These are phyloP conservation scores for Pseudocercospora vitis DNA, from an alignment of 2,329 filamentous ascomycete genomes.

Conservation along the genomic window DNA sequence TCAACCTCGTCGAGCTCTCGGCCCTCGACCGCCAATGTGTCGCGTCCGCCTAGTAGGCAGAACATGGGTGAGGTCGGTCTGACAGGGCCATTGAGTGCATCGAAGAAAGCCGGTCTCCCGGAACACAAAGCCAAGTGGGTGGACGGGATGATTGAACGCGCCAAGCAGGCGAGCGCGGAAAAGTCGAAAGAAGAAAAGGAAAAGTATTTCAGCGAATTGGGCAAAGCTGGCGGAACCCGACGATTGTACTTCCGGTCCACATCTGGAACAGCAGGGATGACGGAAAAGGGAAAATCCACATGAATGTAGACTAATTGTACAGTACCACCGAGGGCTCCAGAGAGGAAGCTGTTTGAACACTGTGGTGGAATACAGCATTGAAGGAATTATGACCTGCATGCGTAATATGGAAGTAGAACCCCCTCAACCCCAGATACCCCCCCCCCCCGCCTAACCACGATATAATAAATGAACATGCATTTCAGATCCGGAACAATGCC, in stretches of 20 bases:
- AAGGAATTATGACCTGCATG: slow-evolving; percentile 5
- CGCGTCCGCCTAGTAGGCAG: slow-evolving; percentile 28
- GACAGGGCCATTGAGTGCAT: slow-evolving; percentile 24
- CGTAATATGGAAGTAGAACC: slow-evolving; percentile 2
- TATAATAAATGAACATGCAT: background rate
- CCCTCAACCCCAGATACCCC: background rate
- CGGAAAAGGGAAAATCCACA: slow-evolving; percentile 5
- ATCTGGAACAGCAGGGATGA: slow-evolving; percentile 8
- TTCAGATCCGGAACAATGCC: background rate
- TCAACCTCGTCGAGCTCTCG: slow-evolving; percentile 27
- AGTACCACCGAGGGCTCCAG: slow-evolving; percentile 1
- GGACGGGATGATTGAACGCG: slow-evolving; percentile 78
- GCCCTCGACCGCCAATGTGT: slow-evolving; percentile 30
- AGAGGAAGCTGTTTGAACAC: slow-evolving; percentile 1
- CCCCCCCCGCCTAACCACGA: too few species aligned
- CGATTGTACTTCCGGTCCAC: slow-evolving; percentile 60
- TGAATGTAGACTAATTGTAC: slow-evolving; percentile 7
- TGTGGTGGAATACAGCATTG: background rate
- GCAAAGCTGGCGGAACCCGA: slow-evolving; percentile 71
- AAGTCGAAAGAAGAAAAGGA: slow-evolving; percentile 37
- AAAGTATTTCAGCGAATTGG: slow-evolving; percentile 65
- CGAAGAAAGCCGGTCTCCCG: slow-evolving; percentile 37
- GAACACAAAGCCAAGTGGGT: slow-evolving; percentile 78
- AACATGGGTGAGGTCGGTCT: slow-evolving; percentile 21
- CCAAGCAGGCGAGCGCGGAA: slow-evolving; percentile 63